A percentile compares a stretch with the other conserved stretches of the same genome.
Conservation (phyloP, 192 early-diverging fungal species). For the Mortierella alpina region DNA sequence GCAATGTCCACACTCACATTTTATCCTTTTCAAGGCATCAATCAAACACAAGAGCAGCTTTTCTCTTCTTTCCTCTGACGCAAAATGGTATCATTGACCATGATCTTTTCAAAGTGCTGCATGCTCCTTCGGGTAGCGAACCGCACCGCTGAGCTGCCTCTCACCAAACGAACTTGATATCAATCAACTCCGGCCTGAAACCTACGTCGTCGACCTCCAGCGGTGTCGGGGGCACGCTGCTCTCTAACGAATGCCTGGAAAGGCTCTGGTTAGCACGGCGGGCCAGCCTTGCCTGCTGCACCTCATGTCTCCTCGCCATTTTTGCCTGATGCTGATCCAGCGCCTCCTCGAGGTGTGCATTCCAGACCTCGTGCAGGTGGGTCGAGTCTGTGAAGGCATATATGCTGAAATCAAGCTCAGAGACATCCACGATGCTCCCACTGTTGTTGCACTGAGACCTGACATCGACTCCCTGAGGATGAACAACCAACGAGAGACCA, state of each 20-base stretch:
- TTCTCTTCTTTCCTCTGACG: too few species aligned
- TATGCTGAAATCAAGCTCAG: slow-evolving; percentile 33
- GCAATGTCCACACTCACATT: too few species aligned
- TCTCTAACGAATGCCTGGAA: slow-evolving; percentile 36
- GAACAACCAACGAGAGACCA: slow-evolving; percentile 20
- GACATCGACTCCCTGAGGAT: slow-evolving; percentile 18
- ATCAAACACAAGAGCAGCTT: too few species aligned
- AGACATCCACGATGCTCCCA: neutral
- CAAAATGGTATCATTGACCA: neutral
- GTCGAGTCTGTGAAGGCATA: slow-evolving; percentile 40
- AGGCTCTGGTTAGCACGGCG: slow-evolving; percentile 20
- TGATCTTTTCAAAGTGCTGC: neutral
- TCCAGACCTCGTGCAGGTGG: slow-evolving; percentile 35
- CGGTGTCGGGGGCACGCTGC: slow-evolving; percentile 19
- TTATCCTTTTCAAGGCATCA: too few species aligned
- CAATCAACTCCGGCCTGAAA: slow-evolving; percentile 11
- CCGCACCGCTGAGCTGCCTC: neutral
- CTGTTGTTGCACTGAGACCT: neutral
- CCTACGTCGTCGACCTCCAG: slow-evolving; percentile 1
- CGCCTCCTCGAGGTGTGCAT: slow-evolving; percentile 28
- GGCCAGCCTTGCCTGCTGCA: slow-evolving; percentile 4
- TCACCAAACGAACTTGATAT: slow-evolving; percentile 38
- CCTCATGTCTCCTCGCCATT: neutral
- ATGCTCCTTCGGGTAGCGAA: too few species aligned
- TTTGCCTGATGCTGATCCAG: slow-evolving; percentile 24